phyloP scores from a whole-genome alignment of 306 rosid genomes.

The Medicago ruthenica region DNA sequence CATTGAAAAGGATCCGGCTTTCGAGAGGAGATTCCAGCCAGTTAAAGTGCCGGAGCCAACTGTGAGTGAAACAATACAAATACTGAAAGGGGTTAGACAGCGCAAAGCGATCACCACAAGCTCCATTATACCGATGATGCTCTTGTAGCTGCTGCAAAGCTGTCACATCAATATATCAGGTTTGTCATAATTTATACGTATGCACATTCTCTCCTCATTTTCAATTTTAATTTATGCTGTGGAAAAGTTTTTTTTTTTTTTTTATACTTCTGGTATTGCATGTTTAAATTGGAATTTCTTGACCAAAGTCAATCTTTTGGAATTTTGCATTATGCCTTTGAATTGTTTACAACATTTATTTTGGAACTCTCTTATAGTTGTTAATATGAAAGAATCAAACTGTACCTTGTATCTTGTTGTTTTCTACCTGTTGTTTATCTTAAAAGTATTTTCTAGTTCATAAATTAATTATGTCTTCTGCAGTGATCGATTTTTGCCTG shows the following conservation, averaged over 20 bases:
- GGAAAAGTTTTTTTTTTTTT: not conserved
- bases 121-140: constrained; percentile 95
- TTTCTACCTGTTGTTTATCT: not conserved
- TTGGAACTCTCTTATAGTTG: constrained; percentile 18
- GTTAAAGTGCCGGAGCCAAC: constrained; percentile 95
- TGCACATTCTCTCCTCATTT: not conserved
- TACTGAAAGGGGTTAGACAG: constrained; percentile 85
- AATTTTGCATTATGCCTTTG: not conserved
- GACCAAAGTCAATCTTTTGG: not conserved
- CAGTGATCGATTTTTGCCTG: constrained; percentile 96
- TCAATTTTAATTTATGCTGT: not conserved
- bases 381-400: constrained; percentile 5
- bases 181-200: constrained; percentile 32
- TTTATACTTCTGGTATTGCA: not conserved
- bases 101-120: constrained; percentile 97
- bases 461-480: constrained; percentile 27
- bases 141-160: constrained; percentile 82
- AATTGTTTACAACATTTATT: not conserved
- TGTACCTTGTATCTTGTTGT: not conserved
- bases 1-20: constrained; percentile 94
- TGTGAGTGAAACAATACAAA: constrained; percentile 86
- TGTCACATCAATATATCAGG: constrained; percentile 96
- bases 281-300: not conserved
- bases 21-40: constrained; percentile 94
- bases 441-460: no score